A percentile compares a stretch with the other conserved stretches of the same genome.
These are phyloP conservation scores for Skeletonema menzelii DNA, from an alignment of 108 stramenopile species.

Conservation along the genomic window DNA sequence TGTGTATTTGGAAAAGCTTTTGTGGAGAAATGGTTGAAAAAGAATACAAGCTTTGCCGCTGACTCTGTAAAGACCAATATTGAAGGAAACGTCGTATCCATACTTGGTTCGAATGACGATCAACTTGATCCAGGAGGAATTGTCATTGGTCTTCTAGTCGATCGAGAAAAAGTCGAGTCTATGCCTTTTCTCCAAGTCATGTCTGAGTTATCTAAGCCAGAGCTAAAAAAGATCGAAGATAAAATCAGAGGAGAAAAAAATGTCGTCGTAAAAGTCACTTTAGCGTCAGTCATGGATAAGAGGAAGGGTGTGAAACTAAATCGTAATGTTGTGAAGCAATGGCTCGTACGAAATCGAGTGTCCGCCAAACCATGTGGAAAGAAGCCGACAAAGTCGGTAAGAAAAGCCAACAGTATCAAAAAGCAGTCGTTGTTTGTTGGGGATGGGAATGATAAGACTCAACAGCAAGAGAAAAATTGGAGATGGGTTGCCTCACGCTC, in stretches of 20 bases:
- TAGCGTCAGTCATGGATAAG: constrained; percentile 38
- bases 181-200: constrained; percentile 49
- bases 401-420: constrained; percentile 4
- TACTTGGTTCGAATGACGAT: constrained; percentile 39
- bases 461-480: constrained; percentile 70
- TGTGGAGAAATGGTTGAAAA: constrained; percentile 13
- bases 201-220: constrained; percentile 37
- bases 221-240: constrained; percentile 44
- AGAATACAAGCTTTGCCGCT: constrained; percentile 11
- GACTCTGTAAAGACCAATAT: constrained; percentile 30
- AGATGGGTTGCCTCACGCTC: constrained; percentile 51
- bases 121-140: constrained; percentile 1
- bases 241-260: constrained; percentile 57
- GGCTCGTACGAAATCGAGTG: constrained; percentile 67
- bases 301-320: constrained; percentile 19
- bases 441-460: constrained; percentile 58
- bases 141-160: constrained; percentile 53
- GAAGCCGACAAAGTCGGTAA: constrained; percentile 12
- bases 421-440: constrained; percentile 48
- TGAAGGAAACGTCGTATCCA: constrained; percentile 63
- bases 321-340: constrained; percentile 30
- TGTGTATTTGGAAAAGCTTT: constrained; percentile 55
- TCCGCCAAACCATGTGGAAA: constrained; percentile 39
- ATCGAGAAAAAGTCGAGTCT: constrained; percentile 30
- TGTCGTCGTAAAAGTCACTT: constrained; percentile 41